phyloP scores from a whole-genome alignment of 2,329 filamentous ascomycete genomes.

The Apiospora pterosperma region DNA sequence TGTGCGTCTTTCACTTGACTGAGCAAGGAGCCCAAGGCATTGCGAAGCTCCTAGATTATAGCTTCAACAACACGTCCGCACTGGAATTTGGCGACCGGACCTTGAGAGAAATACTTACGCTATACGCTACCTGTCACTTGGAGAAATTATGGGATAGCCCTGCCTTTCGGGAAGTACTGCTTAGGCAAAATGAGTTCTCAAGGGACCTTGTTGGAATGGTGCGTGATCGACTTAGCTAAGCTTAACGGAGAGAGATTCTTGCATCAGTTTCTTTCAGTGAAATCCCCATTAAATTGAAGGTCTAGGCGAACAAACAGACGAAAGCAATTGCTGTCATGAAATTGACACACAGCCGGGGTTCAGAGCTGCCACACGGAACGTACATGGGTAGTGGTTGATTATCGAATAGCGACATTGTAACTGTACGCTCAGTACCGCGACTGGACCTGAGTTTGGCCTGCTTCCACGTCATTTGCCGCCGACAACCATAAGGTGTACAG shows the following conservation, averaged over 20 bases:
- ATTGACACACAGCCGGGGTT: too few species aligned
- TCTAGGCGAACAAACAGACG: background rate
- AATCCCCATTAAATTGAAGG: too few species aligned
- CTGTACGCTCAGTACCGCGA: too few species aligned
- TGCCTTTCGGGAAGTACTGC: background rate
- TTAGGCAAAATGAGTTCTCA: background rate
- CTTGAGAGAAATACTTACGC: background rate
- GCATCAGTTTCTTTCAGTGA: too few species aligned
- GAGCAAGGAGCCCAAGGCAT: background rate
- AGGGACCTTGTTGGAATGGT: background rate
- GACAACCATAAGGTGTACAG: too few species aligned
- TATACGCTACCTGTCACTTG: background rate
- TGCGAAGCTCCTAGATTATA: background rate
- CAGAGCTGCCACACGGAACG: too few species aligned
- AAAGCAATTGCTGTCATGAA: too few species aligned
- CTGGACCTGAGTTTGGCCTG: too few species aligned
- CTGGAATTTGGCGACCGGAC: background rate
- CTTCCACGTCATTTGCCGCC: too few species aligned
- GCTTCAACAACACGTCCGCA: background rate
- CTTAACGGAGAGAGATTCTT: too few species aligned
- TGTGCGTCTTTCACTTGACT: background rate
- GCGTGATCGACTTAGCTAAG: background rate
- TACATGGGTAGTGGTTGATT: too few species aligned
- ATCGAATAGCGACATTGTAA: too few species aligned
- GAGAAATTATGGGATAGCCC: background rate